Evolutionary conservation across 2,329 filamentous ascomycete species (phyloP), one percentile per base, ranked within the genome.

Genomic region (Emmonsiellopsis sp.): DNA sequence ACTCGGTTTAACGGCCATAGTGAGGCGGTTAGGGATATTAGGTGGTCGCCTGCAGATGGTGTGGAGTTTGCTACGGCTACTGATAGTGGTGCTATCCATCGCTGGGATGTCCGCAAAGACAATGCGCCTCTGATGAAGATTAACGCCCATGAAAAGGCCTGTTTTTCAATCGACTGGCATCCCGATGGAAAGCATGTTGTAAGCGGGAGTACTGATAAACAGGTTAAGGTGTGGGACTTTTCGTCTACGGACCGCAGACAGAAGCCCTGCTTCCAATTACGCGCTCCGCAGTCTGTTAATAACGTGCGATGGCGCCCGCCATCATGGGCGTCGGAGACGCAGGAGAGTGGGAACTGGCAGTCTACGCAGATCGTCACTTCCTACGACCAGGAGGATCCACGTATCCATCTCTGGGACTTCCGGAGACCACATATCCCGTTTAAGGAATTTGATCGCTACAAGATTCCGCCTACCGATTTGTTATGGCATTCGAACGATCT

Each of bases 81-180:
- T 13, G 82, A 85, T 63, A 80, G 79, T 58, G 82, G 82, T 42
- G 77, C 75, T 52, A 77, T 85, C 45, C 82, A 85, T 63, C 73
- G 79, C 57, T 85, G 82, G 82, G 82, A 85, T 64, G 77, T 77
- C 55, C 77, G 81, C 53, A 77, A 81, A 57, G 69, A 75, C 51
- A 79, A 75, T 58, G 73, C 74, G 31, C 77, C 82, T 6, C 74
- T 81, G 61, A 69, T 84, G 59, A 79, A 78, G 58, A 80, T 85
- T 53, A 77, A 79, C 36, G 82, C 81, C 43, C 82, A 85, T 62
- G 77, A 81, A 58, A 77, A 75, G 56, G 74, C 74, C 4, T 85
- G 82, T 68, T 82, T 77, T 56, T 75, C 80, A 5, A 76, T 85
- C 37, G 82, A 85, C 63, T 85, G 82, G 81, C 82, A 85, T 62